phyloP scores from a whole-genome alignment of 306 rosid genomes.

The Alnus rubra region DNA sequence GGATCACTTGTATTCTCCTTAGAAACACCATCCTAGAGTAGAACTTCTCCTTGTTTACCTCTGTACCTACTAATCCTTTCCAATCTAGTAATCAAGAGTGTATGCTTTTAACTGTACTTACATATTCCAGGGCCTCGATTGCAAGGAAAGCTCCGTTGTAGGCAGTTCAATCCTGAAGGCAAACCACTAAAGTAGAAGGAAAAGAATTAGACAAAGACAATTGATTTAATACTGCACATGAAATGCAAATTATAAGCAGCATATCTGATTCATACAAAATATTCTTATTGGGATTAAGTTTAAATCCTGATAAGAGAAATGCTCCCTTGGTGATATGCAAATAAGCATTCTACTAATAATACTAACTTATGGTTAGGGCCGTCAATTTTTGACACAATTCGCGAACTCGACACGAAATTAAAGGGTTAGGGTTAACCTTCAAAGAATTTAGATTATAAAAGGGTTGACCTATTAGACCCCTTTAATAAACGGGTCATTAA shows the following conservation, averaged over 20 bases:
- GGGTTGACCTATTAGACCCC: no score
- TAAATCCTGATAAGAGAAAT: background rate
- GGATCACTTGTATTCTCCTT: background rate
- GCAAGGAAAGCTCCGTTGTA: constrained; percentile 72
- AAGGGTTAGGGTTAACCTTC: no score
- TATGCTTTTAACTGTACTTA: constrained; percentile 42
- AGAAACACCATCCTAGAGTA: background rate
- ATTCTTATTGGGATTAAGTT: background rate
- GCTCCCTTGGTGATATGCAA: background rate
- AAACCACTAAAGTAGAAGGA: constrained; percentile 48
- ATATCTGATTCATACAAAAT: background rate
- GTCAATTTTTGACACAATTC: no score
- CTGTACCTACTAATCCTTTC: background rate
- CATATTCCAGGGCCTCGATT: constrained; percentile 51
- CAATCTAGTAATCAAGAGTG: background rate
- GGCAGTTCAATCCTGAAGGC: constrained; percentile 67
- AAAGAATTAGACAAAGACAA: constrained; percentile 9
- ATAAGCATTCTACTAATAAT: background rate
- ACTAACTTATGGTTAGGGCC: background rate
- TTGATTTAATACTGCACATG: background rate
- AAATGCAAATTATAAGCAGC: background rate
- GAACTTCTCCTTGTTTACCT: background rate
- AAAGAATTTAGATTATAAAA: no score
- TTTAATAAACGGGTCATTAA: no score
- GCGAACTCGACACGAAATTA: no score